Percentiles rank a stretch among this genome's conserved stretches.
Conservation (phyloP, 495 filamentous ascomycete genomes). For the Penicillium steckii region DNA sequence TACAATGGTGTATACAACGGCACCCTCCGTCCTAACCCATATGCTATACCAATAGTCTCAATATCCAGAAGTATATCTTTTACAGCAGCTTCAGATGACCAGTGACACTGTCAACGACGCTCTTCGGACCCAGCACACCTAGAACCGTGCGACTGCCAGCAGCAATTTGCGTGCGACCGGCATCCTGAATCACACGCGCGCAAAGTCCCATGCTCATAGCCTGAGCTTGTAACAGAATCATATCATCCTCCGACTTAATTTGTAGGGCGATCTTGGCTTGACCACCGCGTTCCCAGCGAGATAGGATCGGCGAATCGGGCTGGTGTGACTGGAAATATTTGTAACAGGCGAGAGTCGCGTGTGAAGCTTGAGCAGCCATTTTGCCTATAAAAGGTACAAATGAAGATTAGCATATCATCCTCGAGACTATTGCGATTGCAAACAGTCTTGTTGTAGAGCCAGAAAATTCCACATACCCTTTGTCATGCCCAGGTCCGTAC, state of each 20-base stretch:
- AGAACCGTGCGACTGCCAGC: conserved; percentile 86
- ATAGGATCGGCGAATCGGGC: conserved; percentile 62
- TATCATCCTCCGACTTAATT: conserved; percentile 76
- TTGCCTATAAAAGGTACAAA: conserved; percentile 61
- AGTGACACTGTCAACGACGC: conserved; percentile 81
- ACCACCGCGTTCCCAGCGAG: conserved; percentile 78
- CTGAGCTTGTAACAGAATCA: conserved; percentile 71
- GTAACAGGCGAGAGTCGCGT: conserved; percentile 96
- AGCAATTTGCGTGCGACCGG: conserved; percentile 97
- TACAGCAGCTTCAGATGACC: conserved; percentile 85
- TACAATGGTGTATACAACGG: no score
- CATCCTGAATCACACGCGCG: conserved; percentile 86
- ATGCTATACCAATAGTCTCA: no score
- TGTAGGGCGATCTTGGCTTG: conserved; percentile 94
- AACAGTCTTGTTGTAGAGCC: background rate
- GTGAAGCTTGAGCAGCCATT: conserved; percentile 94
- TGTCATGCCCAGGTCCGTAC: conserved; percentile 94
- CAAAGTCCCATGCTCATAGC: conserved; percentile 83
- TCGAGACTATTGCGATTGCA: no score
- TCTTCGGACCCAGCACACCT: conserved; percentile 86
- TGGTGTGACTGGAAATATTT: conserved; percentile 67
- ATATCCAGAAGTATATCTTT: conserved; percentile 2
- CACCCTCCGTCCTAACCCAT: background rate
- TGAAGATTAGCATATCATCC: background rate
- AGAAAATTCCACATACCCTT: conserved; percentile 63